Base-by-base conservation (phyloP, 2,329 filamentous ascomycete genomes). In the Mollisia scopiformis region DNA sequence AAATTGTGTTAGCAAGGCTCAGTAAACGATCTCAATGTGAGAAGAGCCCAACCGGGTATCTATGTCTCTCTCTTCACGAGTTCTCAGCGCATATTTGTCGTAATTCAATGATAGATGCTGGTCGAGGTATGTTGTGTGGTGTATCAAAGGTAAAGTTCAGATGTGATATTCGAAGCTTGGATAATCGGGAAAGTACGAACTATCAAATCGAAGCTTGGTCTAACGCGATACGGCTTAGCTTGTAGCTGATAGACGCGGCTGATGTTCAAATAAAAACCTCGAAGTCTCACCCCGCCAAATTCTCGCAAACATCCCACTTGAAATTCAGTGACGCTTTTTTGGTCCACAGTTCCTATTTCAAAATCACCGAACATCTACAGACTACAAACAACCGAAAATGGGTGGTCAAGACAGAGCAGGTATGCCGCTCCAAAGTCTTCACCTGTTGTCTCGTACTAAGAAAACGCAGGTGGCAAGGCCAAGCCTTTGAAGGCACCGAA, bases 401-500 rank as follows among this genome's bases (percentile, higher is more conserved):
- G 87, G 87, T 79, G 87, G 87, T 69, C 77, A 79, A 74, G 84
- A 85, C 76, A 84, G 87, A 84, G 85, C 88, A 80, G 87, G 87
- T 87, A 72, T 43, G 78, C 68, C 33, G 7, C 41, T 21, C 33
- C 23, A 37, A 30, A 52, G 58, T 39, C 30, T 51, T 43, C 57
- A 49, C 50, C 56, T 58, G 55, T 54, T 54, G 49, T 47, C 46
- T 27, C 27, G 21, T 39, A 62, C 35, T 64, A 65, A 69, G 63
- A 67, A 62, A 65, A 66, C 55, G 54, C 53, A 93, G 90, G 89
- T 76, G 90, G 90, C 82, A 93, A 93, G 83, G 86, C 80, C 70
- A 92, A 93, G 85, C 90, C 90, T 70, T 82, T 92, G 78, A 97
- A 97, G 88, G 85, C 89, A 69, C 82, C 92, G 63, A 97, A 97